Percentiles rank a stretch among this genome's conserved stretches.
phyloP scores from a whole-genome alignment of 1,284 basidiomycete genomes.

The Chalciporus piperatoides region DNA sequence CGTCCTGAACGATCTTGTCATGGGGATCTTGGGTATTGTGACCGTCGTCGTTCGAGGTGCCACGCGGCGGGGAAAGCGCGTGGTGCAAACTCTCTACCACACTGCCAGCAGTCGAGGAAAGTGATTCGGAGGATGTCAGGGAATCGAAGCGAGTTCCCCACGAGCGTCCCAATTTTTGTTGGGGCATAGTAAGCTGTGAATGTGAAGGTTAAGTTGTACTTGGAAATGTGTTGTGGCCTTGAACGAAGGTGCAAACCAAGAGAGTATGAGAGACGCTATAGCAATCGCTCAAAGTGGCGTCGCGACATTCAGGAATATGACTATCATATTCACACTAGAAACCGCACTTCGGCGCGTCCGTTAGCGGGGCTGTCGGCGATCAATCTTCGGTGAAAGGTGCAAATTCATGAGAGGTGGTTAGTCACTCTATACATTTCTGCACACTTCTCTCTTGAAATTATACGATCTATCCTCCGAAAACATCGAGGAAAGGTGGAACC shows the following conservation, averaged over 20 bases:
- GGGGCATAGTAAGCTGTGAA: conserved; percentile 38
- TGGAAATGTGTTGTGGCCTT: conserved; percentile 17
- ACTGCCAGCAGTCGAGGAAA: conserved; percentile 26
- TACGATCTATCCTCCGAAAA: conserved; percentile 20
- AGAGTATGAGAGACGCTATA: not conserved
- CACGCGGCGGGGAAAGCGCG: conserved; percentile 16
- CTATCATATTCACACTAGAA: conserved; percentile 17
- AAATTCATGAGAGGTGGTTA: conserved; percentile 5
- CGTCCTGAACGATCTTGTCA: conserved; percentile 60
- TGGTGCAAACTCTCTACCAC: conserved; percentile 10
- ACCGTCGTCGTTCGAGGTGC: conserved; percentile 25
- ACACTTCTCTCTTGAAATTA: conserved; percentile 29
- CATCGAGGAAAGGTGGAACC: conserved; percentile 23
- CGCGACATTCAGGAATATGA: conserved; percentile 21
- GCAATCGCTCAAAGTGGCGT: conserved; percentile 22
- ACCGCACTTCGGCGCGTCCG: conserved; percentile 12
- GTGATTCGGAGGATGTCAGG: conserved; percentile 33
- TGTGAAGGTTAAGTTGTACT: conserved; percentile 12
- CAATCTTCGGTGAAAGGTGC: conserved; percentile 27
- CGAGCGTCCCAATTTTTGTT: conserved; percentile 40
- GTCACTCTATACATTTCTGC: conserved; percentile 28
- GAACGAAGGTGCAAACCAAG: conserved; percentile 8
- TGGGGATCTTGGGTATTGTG: conserved; percentile 41
- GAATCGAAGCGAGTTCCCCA: conserved; percentile 74
- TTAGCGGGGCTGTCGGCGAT: conserved; percentile 16